Evolutionary conservation across 2,329 filamentous ascomycete genomes (phyloP).

Genomic region (Colletotrichum sp.): DNA sequence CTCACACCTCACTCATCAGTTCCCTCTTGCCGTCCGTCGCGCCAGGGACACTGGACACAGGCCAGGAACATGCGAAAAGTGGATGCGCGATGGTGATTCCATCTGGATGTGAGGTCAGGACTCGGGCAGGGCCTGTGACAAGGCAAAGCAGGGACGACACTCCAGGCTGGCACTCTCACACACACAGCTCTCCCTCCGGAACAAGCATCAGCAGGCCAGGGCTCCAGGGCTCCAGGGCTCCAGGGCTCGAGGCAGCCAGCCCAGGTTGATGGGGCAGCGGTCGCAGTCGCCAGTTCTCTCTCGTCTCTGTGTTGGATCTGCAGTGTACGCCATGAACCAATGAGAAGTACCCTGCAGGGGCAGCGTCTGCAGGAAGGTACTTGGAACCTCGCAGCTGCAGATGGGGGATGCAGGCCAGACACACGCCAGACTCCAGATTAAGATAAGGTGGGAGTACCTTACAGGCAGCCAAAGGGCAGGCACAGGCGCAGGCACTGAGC

Average conservation of each 20-base stretch:
- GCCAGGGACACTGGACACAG: not conserved
- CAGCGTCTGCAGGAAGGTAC: not conserved
- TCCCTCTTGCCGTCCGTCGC: not conserved
- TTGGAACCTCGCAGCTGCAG: not conserved
- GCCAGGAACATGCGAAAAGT: not conserved
- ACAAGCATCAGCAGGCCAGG: not conserved
- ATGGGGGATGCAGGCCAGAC: not conserved
- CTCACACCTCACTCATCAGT: not conserved
- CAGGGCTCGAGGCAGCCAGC: not conserved
- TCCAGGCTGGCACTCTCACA: not conserved
- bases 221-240: not conserved
- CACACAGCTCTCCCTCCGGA: not conserved
- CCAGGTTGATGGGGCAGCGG: constrained; percentile 17
- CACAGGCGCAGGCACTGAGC: not conserved
- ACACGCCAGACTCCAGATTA: not conserved
- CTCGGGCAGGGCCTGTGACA: not conserved
- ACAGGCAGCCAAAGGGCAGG: not conserved
- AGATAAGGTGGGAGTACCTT: not conserved
- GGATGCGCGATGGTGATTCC: constrained; percentile 3
- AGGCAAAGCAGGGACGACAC: not conserved
- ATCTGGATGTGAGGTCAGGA: not conserved
- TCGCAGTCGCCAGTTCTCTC: not conserved
- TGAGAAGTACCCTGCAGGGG: not conserved
- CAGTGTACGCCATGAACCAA: not conserved
- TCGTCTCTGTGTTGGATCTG: not conserved